These are phyloP conservation scores for Hibiscus tridactylites DNA, from an alignment of 345 rosid genomes.

Conservation along the genomic window DNA sequence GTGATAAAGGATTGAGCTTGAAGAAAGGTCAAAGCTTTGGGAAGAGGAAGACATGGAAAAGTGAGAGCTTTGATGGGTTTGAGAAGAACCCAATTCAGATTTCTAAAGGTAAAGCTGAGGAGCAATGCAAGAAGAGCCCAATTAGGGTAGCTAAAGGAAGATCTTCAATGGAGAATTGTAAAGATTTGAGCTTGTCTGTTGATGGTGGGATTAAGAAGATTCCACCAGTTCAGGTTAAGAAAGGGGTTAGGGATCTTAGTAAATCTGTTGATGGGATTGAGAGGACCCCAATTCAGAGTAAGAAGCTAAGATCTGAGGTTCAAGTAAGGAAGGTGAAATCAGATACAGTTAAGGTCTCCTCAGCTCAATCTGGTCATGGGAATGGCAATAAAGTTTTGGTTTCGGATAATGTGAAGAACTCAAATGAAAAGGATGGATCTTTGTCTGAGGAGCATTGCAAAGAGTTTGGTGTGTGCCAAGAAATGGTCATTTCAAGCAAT, in stretches of 20 bases:
- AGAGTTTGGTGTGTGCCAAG: constrained; percentile 51
- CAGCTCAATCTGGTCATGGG: constrained; percentile 13
- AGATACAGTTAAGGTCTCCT: constrained; percentile 9
- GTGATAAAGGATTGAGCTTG: constrained; percentile 10
- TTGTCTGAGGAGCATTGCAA: constrained; percentile 39
- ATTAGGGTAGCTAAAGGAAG: constrained; percentile 22
- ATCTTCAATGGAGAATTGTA: constrained; percentile 4
- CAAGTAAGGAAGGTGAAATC: constrained; percentile 8
- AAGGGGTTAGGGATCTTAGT: constrained; percentile 10
- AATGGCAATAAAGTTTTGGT: constrained; percentile 8
- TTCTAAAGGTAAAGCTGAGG: constrained; percentile 22
- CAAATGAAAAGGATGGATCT: constrained; percentile 16
- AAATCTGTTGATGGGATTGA: constrained; percentile 21
- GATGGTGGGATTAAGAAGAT: constrained; percentile 18
- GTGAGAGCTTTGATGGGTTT: constrained; percentile 29
- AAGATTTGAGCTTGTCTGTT: constrained; percentile 15
- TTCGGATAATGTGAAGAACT: constrained; percentile 16
- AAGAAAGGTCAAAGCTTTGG: constrained; percentile 22
- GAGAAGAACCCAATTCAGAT: constrained; percentile 36
- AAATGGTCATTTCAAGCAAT: constrained; percentile 28
- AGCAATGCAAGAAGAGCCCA: constrained; percentile 20
- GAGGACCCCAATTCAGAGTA: constrained; percentile 32
- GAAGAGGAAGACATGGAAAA: constrained; percentile 63
- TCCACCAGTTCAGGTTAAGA: constrained; percentile 27
- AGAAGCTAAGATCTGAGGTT: constrained; percentile 25